Conservation (phyloP, 306 rosid species). For the Canavalia gladiata region DNA sequence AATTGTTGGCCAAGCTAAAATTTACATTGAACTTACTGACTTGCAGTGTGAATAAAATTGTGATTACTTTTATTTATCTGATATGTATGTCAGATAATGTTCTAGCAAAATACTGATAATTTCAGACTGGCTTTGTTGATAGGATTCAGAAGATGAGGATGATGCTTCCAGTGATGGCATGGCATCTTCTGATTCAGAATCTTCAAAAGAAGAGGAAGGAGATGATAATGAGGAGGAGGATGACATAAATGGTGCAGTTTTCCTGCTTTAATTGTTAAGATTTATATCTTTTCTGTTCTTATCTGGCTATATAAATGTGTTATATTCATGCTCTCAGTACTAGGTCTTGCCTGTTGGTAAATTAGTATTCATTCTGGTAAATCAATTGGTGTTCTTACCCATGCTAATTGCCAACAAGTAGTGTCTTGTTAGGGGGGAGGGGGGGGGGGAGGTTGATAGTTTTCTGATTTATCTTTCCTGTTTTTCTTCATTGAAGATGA, state of each 20-base stretch:
- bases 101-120: slow-evolving; percentile 29
- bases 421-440: not conserved
- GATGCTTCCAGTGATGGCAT: slow-evolving; percentile 49
- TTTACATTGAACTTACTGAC: not conserved
- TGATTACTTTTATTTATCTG: slow-evolving; percentile 35
- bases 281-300: slow-evolving; percentile 37
- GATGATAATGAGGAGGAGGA: slow-evolving; percentile 53
- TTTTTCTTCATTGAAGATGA: slow-evolving; percentile 51
- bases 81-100: slow-evolving; percentile 12
- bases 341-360: slow-evolving; percentile 2
- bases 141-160: slow-evolving; percentile 73
- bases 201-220: slow-evolving; percentile 54
- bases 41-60: not conserved
- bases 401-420: slow-evolving; percentile 11
- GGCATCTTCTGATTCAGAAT: slow-evolving; percentile 60
- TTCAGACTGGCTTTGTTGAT: slow-evolving; percentile 42
- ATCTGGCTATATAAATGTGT: slow-evolving; percentile 23
- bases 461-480: slow-evolving; percentile 38
- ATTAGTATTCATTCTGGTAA: not conserved
- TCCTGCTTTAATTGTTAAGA: slow-evolving; percentile 31
- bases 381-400: slow-evolving; percentile 29
- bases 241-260: slow-evolving; percentile 63
- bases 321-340: slow-evolving; percentile 14
- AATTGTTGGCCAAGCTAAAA: slow-evolving; percentile 17
- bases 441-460: not conserved